Evolutionary conservation across 331 rosid genomes (phyloP), one percentile per base, ranked within the genome.

Genomic region (Arachis monticola): DNA sequence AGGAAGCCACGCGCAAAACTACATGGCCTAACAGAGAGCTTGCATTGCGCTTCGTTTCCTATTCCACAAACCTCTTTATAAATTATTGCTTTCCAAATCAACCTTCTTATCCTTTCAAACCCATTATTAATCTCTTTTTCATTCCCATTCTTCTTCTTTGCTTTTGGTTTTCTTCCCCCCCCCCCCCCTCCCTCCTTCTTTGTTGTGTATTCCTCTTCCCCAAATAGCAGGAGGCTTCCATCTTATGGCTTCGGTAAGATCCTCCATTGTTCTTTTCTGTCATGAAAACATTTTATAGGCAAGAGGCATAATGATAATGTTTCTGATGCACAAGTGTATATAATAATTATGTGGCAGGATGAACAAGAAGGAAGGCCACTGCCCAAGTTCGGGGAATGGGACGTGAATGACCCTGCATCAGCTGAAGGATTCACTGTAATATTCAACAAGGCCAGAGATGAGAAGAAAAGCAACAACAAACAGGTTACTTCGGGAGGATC

Each of bases 331-430:
- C 27, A 12, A 48, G 8, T 2, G 38, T 60, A 64, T 61, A 0
- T 51, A 50, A 73, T 27, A 50, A 73, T 27, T 32, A 57, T 58
- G n/a, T 64, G 76, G 5, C 81, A 88, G 91, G 69, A 69, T 65
- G 89, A 88, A 22, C 72, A 57, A 41, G 79, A 72, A 8, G 77
- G 55, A 6, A 82, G 55, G 69, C 76, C 92, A 50, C 77, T 90
- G 51, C 94, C 94, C 7, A 92, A 92, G 75, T 92, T 88, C 42
- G 97, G 97, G 30, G 96, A 92, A 53, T 90, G 97, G 94, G 97
- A 92, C 73, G 94, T 84, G 75, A 90, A 88, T 13, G 83, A 92
- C 74, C 97, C 97, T 9, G 91, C 94, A 38, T 76, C 94, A 32
- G 92, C 94, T 12, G 92, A 90, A 59, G 96, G 94, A 72, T 90